Conservation (phyloP, 495 filamentous ascomycete species). For the Aspergillus saccharolyticus region DNA sequence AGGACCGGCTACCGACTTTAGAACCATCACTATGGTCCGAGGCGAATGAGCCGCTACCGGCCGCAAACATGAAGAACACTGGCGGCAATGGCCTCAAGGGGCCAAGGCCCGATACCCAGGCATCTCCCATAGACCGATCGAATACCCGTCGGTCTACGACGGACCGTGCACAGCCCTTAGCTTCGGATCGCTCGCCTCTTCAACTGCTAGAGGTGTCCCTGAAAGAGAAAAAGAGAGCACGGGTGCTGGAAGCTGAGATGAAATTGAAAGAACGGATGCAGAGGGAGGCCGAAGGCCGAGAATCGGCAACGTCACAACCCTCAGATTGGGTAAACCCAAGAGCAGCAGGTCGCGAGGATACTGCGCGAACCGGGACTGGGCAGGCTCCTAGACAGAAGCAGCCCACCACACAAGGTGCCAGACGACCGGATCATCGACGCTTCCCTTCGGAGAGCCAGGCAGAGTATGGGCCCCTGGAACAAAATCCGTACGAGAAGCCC, state of each 20-base stretch:
- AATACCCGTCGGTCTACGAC: constrained; percentile 36
- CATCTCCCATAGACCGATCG: constrained; percentile 27
- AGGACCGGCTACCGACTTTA: constrained; percentile 11
- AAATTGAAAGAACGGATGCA: constrained; percentile 46
- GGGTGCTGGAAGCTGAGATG: constrained; percentile 72
- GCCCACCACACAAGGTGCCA: constrained; percentile 3
- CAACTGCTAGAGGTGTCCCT: constrained; percentile 87
- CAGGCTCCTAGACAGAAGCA: not conserved
- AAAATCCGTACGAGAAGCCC: constrained; percentile 9
- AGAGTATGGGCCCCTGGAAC: constrained; percentile 4
- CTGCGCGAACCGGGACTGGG: not conserved
- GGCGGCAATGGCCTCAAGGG: constrained; percentile 6
- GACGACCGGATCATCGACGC: constrained; percentile 1
- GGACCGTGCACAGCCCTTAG: constrained; percentile 45
- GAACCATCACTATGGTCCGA: constrained; percentile 5
- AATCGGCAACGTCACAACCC: constrained; percentile 9
- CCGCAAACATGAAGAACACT: not conserved
- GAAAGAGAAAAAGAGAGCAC: constrained; percentile 83
- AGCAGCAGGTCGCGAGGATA: not conserved
- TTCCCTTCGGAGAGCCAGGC: constrained; percentile 8
- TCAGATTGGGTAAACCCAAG: not conserved
- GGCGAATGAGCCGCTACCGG: not conserved
- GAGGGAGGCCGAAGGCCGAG: constrained; percentile 23
- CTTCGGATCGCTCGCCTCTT: constrained; percentile 77
- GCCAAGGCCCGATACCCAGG: constrained; percentile 11